Evolutionary conservation across 2,329 filamentous ascomycete species (phyloP), one percentile per base, ranked within the genome.

Genomic region (Harringtonia lauricola): DNA sequence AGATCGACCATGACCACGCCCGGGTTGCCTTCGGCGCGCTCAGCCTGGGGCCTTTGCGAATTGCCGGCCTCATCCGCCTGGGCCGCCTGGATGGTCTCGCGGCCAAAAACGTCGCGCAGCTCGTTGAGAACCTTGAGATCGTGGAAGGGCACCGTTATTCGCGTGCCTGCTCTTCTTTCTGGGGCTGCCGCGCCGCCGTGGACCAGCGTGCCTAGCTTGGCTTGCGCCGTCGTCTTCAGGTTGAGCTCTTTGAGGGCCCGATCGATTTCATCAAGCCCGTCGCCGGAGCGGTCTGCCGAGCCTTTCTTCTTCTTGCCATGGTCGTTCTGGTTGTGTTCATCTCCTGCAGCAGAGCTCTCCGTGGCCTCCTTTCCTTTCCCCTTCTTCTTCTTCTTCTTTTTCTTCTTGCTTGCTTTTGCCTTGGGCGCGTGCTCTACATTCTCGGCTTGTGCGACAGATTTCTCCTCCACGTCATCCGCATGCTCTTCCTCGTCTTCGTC

Each of bases 81-180:
- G 9, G 67, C 73, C 1, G 66, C 71, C 55, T 67, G 76, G 60
- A 72, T 83, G 55, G 66, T 74, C 44, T 69, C 76, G 51, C 65
- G 67, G 8, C 70, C 76, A 59, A 72, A 79, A 3, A 79, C 60
- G 26, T 64, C 67, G 41, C 72, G 82, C 87, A 98, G 95, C 65
- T 98, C 92, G 55, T 95, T 94, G 30, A 82, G 71, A 8, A 86
- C 86, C 57, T 90, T 89, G 12, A 98, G 73, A 53, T 88, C 78
- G 51, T 84, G 75, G 1, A 81, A 76, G 52, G 73, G 72, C 54
- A 76, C 67, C 26, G 63, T 59, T 2, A 78, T 59, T 8, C 21
- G 40, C 7, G n/a, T 10, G 18, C 10, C 18, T 14, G 12, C 13
- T 15, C 36, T 9, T 6, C 15, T 22, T 18, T 14, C 36, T 3